Evolutionary conservation across 192 early-diverging fungal genomes (phyloP), one percentile per base, ranked within the genome.

Genomic region (Fimicolochytrium jonesii): DNA sequence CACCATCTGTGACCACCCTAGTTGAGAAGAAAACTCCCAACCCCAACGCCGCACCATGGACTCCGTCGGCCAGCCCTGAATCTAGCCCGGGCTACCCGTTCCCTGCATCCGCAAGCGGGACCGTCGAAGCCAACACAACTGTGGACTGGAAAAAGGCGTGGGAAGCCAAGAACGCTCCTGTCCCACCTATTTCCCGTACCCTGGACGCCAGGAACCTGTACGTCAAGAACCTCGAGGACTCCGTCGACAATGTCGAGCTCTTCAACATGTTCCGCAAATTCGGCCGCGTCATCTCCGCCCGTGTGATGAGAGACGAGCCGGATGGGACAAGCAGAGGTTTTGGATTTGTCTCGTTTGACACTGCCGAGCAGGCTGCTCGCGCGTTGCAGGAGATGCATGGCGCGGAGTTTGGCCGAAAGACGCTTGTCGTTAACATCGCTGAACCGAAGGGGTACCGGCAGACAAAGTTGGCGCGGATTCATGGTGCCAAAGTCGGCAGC

Each of bases 251-350:
- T 34, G 45, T 66, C 22, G 78, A 77, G 41, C 67, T 79, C 1
- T 76, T 72, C 56, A 56, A 71, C 32, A 45, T 77, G 34, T 79
- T 79, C 58, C 58, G 69, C 28, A 13, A 18, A 25, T 79, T 67
- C 54, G 78, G 78, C 30, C 62, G 64, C 11, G 75, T 79, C 46
- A 51, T 72, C 9, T 72, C 69, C 23, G 78, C 75, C 2, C 61
- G 67, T 23, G 75, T 79, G n/a, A 79, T 79, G 78, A 50, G 54
- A 44, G 80, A 87, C 56, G 77, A 81, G 28, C 20, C 41, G 4
- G 65, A 51, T 3, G 75, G 77, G 45, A 10, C 25, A 23, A 73
- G 70, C 56, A 77, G 75, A 57, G 78, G 78, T 17, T 80, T 80
- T 46, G 78, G 78, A 6, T 80, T 80, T 48, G 78, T 80, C 9